Evolutionary conservation across 345 rosid genomes (phyloP).

Genomic region (Acer saccharum): DNA sequence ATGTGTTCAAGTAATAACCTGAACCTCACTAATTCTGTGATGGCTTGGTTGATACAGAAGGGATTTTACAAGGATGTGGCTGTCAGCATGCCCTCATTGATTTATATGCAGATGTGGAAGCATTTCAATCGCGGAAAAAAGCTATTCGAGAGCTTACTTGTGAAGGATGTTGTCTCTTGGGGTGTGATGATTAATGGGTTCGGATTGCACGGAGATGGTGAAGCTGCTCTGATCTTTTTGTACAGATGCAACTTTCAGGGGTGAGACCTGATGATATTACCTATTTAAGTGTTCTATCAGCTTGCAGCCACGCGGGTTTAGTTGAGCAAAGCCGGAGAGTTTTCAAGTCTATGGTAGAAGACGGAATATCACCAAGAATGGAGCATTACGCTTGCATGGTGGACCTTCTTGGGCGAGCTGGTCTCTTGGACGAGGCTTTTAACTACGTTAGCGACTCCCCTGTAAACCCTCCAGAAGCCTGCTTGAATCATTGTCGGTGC

Average conservation of each 20-base stretch:
- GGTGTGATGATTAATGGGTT: conserved; percentile 46
- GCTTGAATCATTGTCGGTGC: too few relatives aligned
- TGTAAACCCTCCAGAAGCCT: too few relatives aligned
- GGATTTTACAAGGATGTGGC: conserved; percentile 39
- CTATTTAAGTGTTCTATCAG: conserved; percentile 40
- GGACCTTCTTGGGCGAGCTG: conserved; percentile 43
- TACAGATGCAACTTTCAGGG: conserved; percentile 33
- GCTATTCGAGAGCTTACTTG: conserved; percentile 33
- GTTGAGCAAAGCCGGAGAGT: conserved; percentile 39
- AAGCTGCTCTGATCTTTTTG: conserved; percentile 38
- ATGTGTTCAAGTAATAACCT: too few relatives aligned
- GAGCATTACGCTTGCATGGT: conserved; percentile 45
- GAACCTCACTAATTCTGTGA: conserved; percentile 31
- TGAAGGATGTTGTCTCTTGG: conserved; percentile 48
- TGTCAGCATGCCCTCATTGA: conserved; percentile 46
- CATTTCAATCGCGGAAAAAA: conserved; percentile 26
- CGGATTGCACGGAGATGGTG: conserved; percentile 37
- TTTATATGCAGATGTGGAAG: conserved; percentile 45
- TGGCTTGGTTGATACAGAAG: conserved; percentile 34
- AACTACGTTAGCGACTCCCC: too few relatives aligned
- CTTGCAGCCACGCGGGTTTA: conserved; percentile 57
- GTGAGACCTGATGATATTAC: conserved; percentile 34
- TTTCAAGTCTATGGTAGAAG: conserved; percentile 32
- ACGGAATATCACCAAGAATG: conserved; percentile 28
- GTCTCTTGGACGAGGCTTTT: conserved; percentile 36